These are phyloP conservation scores for Umbelopsis ramanniana DNA, from an alignment of 192 early-diverging fungal species.

Conservation along the genomic window DNA sequence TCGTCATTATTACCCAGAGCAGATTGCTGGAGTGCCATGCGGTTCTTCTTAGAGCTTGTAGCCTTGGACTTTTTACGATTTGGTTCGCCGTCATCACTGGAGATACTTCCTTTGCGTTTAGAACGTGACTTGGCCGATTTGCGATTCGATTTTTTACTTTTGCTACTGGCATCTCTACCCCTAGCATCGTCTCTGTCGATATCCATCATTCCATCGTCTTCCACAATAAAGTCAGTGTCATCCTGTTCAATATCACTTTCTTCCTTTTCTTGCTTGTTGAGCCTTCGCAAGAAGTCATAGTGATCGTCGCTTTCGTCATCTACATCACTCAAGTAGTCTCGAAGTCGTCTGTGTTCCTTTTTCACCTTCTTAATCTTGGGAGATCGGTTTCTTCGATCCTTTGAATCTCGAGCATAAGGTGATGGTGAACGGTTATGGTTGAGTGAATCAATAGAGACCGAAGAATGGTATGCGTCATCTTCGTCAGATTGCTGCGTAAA, in stretches of 20 bases:
- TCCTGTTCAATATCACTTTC: conserved; percentile 22
- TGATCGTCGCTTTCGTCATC: conserved; percentile 45
- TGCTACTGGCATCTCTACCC: not conserved
- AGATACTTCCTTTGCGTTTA: conserved; percentile 5
- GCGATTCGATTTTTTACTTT: not conserved
- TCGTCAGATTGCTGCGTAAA: conserved; percentile 27
- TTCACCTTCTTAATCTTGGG: conserved; percentile 26
- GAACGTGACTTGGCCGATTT: not conserved
- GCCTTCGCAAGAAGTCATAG: conserved; percentile 52
- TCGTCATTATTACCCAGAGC: not conserved
- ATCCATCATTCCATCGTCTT: conserved; percentile 20
- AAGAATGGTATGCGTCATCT: conserved; percentile 35
- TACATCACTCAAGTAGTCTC: conserved; percentile 54
- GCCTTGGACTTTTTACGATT: not conserved
- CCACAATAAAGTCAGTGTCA: conserved; percentile 22
- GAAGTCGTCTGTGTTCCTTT: conserved; percentile 44
- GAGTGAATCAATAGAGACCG: conserved; percentile 6
- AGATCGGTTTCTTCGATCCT: conserved; percentile 7
- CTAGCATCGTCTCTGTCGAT: not conserved
- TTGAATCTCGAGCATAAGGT: not conserved
- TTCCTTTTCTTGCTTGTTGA: conserved; percentile 43
- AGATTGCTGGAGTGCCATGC: not conserved
- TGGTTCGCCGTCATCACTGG: conserved; percentile 8
- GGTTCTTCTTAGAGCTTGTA: not conserved
- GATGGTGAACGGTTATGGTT: conserved; percentile 20